A percentile compares a stretch with the other conserved stretches of the same genome.
Conservation (phyloP, 1,284 basidiomycete species). For the Dichomitus squalens region DNA sequence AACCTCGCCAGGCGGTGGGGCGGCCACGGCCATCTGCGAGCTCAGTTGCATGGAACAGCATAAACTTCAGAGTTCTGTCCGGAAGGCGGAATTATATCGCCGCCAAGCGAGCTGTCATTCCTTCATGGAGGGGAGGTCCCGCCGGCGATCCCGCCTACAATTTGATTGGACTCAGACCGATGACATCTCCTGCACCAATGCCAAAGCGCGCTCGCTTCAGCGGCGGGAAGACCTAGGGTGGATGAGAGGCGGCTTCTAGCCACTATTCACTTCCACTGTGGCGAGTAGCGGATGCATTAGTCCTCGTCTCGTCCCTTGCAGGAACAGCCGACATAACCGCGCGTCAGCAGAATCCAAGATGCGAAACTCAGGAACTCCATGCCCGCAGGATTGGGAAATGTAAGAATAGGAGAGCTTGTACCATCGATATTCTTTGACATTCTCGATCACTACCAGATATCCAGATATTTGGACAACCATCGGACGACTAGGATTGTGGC, state of each 20-base stretch:
- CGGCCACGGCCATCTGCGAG: slow-evolving; percentile 4
- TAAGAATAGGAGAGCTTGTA: background rate
- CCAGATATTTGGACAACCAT: background rate
- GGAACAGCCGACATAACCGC: background rate
- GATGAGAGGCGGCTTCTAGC: background rate
- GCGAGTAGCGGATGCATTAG: background rate
- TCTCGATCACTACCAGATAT: background rate
- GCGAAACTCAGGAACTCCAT: background rate
- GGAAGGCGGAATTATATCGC: background rate
- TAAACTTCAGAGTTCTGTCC: background rate
- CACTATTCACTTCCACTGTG: background rate
- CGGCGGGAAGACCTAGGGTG: background rate
- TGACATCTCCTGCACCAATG: background rate
- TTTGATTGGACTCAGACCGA: background rate
- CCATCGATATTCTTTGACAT: background rate
- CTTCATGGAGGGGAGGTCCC: background rate
- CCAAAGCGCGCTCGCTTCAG: background rate
- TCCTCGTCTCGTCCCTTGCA: background rate
- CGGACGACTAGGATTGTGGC: background rate
- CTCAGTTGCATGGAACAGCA: background rate
- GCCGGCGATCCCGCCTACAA: background rate
- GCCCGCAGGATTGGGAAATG: background rate
- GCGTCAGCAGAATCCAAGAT: background rate
- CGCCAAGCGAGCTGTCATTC: background rate
- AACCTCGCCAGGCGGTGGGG: background rate